These are phyloP conservation scores for Xylaria venustula DNA, from an alignment of 495 filamentous ascomycete genomes.

Conservation along the genomic window DNA sequence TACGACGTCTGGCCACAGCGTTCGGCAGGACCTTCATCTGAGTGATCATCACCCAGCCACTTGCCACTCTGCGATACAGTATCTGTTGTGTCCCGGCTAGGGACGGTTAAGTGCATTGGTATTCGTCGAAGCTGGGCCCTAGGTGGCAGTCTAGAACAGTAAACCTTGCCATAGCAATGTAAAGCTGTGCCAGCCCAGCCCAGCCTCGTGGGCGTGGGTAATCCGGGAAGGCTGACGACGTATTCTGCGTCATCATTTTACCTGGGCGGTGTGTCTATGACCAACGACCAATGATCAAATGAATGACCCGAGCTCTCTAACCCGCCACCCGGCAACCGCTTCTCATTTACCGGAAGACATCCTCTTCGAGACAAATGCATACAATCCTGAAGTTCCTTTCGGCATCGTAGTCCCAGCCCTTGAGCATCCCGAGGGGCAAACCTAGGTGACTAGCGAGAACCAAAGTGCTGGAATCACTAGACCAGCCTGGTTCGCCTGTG, in stretches of 20 bases:
- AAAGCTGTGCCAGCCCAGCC: no score
- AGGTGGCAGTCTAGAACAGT: no score
- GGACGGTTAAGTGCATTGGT: background rate
- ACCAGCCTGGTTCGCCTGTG: background rate
- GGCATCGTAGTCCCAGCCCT: no score
- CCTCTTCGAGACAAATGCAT: background rate
- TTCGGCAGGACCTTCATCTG: background rate
- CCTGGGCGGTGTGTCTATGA: background rate
- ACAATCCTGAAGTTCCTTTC: no score
- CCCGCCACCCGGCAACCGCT: background rate
- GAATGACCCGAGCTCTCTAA: no score
- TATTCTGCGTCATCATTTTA: background rate
- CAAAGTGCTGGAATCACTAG: background rate
- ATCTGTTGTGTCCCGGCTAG: background rate
- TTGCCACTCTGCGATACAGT: background rate
- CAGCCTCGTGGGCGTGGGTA: background rate
- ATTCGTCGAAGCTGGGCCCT: no score
- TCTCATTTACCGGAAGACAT: background rate
- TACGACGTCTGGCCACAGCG: background rate
- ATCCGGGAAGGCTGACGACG: slow-evolving; percentile 3
- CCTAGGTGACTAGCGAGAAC: no score
- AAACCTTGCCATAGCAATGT: no score
- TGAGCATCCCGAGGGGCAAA: background rate
- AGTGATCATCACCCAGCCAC: background rate
- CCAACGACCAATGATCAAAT: background rate